Evolutionary conservation across 805 yeast genomes (phyloP).

Genomic region (Sporopachydermia quercuum): DNA sequence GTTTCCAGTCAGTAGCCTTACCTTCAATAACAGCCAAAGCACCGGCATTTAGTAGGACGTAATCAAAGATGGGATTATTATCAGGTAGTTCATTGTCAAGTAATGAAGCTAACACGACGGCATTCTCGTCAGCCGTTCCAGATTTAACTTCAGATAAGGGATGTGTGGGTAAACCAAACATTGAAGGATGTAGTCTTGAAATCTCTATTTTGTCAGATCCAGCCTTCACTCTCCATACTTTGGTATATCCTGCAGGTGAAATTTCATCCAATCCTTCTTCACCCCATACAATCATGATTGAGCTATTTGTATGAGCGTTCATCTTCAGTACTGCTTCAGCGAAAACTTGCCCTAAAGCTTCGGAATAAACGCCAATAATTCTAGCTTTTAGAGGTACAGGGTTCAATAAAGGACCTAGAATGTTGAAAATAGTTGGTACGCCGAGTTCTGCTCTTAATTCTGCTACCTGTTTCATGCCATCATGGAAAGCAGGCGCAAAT

Average conservation of each 20-base stretch:
- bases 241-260: constrained; percentile 74
- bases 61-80: constrained; percentile 58
- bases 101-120: constrained; percentile 36
- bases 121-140: constrained; percentile 82
- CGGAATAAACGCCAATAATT: constrained; percentile 80
- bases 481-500: constrained; percentile 90
- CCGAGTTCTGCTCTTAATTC: constrained; percentile 65
- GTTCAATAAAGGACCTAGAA: constrained; percentile 85
- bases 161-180: constrained; percentile 73
- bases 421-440: constrained; percentile 86
- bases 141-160: constrained; percentile 52
- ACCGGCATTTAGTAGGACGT: constrained; percentile 79
- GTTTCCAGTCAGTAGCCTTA: constrained; percentile 46
- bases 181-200: constrained; percentile 45
- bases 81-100: constrained; percentile 26
- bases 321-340: constrained; percentile 66
- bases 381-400: constrained; percentile 76
- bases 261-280: constrained; percentile 86
- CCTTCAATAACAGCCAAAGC: constrained; percentile 77
- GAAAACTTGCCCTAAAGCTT: constrained; percentile 63
- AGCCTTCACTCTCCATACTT: constrained; percentile 57
- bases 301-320: constrained; percentile 29
- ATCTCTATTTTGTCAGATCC: constrained; percentile 26
- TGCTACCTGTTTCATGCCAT: constrained; percentile 78
- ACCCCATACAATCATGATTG: constrained; percentile 86